Conservation (phyloP, 441 rosid species). For the Cnidoscolus chayamansa region DNA sequence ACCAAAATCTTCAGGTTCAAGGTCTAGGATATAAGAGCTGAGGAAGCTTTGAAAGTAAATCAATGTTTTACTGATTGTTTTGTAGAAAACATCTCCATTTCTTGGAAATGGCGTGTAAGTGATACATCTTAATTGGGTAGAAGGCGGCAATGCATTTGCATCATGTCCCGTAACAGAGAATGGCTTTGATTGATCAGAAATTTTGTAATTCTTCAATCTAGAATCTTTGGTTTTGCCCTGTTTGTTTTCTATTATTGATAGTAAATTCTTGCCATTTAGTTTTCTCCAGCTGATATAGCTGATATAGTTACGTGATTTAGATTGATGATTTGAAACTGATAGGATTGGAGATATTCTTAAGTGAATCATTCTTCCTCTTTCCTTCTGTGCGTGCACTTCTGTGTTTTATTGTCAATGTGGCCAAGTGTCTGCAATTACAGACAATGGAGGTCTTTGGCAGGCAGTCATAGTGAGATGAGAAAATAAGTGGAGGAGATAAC, state of each 20-base stretch:
- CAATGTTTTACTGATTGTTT: conserved; percentile 8
- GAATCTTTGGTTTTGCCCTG: conserved; percentile 17
- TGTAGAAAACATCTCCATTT: conserved; percentile 12
- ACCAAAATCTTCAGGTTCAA: conserved; percentile 76
- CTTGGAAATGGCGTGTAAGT: conserved; percentile 12
- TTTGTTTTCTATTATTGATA: conserved; percentile 5
- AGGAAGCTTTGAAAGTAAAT: conserved; percentile 20
- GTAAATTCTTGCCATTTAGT: conserved; percentile 5
- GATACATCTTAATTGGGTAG: conserved; percentile 1
- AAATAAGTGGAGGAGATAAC: too few species aligned
- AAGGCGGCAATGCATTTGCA: conserved; percentile 2
- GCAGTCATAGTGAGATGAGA: too few species aligned
- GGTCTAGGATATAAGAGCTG: conserved; percentile 42
- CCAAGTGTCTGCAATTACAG: neutral
- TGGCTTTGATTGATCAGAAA: conserved; percentile 16
- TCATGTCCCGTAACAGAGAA: neutral
- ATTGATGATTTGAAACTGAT: neutral
- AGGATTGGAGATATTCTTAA: too few species aligned
- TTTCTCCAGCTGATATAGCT: conserved; percentile 3
- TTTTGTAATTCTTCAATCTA: conserved; percentile 27
- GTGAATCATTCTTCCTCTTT: neutral
- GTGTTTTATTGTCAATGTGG: neutral
- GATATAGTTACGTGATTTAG: conserved; percentile 8
- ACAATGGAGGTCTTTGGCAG: neutral
- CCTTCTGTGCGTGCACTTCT: neutral